Conservation (phyloP, 179 eudicot species). For the Drosera spatulata region DNA sequence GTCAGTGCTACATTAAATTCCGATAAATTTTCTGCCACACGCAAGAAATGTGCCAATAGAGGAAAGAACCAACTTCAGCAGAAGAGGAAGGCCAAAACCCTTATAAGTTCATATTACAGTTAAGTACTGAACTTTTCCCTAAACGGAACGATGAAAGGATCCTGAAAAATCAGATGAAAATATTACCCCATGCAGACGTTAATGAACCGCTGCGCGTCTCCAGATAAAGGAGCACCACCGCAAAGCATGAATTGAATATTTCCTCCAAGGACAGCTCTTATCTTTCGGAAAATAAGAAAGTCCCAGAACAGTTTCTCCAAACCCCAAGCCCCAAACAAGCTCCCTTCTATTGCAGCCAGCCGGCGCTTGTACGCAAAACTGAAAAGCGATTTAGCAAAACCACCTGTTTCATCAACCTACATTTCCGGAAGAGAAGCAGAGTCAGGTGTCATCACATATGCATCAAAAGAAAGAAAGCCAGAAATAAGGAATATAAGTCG, state of each 20-base stretch:
- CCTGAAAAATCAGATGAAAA: background rate
- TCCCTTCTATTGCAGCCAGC: constrained; percentile 73
- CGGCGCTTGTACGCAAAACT: constrained; percentile 65
- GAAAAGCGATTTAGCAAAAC: constrained; percentile 57
- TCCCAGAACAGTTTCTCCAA: constrained; percentile 75
- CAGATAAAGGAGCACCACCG: constrained; percentile 97
- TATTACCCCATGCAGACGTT: constrained; percentile 93
- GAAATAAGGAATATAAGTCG: background rate
- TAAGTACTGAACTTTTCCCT: too few species aligned
- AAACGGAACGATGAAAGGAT: background rate
- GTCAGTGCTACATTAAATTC: too few species aligned
- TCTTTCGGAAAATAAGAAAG: constrained; percentile 49
- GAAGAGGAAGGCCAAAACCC: too few species aligned
- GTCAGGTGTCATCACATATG: too few species aligned
- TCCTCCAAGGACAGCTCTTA: constrained; percentile 82
- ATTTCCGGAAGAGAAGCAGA: constrained; percentile 3
- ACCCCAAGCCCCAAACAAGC: constrained; percentile 95
- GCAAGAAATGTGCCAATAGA: too few species aligned
- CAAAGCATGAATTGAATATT: constrained; percentile 85
- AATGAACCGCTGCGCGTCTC: constrained; percentile 84
- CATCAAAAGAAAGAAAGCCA: too few species aligned
- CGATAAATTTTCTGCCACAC: too few species aligned
- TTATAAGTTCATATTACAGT: too few species aligned
- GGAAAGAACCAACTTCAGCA: too few species aligned
- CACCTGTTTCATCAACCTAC: constrained; percentile 82